Percentiles rank a stretch among this genome's conserved stretches.
Evolutionary conservation across 306 rosid genomes (phyloP).

Genomic region (Albizia julibrissin): DNA sequence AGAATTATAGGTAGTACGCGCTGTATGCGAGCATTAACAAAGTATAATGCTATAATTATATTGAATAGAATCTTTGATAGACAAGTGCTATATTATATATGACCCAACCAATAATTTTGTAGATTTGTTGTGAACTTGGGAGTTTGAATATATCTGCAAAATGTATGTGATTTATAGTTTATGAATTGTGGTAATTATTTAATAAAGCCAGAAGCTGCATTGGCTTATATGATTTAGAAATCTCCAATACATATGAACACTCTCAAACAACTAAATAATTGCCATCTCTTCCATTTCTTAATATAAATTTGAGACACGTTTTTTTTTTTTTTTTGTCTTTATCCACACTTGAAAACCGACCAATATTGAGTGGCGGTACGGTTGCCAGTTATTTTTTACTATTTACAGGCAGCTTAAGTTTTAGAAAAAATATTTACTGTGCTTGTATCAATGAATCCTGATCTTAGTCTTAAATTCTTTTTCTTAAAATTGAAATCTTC

Average conservation of each 20-base stretch:
- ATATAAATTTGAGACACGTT: background rate
- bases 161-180: background rate
- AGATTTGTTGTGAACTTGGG: background rate
- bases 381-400: background rate
- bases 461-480: background rate
- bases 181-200: background rate
- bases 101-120: background rate
- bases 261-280: background rate
- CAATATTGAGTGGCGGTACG: background rate
- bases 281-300: background rate
- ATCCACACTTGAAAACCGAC: background rate
- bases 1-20: too few species aligned
- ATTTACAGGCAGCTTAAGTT: background rate
- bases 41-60: background rate
- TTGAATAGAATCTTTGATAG: background rate
- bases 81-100: background rate
- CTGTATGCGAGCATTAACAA: background rate
- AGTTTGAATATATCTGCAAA: background rate
- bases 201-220: background rate
- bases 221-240: background rate
- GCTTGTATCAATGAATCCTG: background rate
- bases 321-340: background rate
- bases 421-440: background rate
- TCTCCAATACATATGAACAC: background rate
- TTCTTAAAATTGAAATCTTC: background rate